Evolutionary conservation across 2,329 filamentous ascomycete genomes (phyloP).

Genomic region (Fusarium xyrophilum): DNA sequence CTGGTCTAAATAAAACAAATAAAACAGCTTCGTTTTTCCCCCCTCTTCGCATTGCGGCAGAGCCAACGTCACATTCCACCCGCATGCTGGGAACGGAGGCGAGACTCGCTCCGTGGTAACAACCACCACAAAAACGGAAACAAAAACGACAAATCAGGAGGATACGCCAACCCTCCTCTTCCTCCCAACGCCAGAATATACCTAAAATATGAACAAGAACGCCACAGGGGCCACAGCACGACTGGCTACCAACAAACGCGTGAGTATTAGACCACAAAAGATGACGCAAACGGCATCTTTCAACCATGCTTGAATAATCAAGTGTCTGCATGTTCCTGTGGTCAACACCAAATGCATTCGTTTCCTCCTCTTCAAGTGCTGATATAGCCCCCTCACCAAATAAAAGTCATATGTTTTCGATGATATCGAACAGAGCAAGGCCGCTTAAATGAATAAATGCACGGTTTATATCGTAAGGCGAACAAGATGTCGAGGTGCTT

Average conservation of each 20-base stretch:
- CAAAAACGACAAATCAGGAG: conserved; percentile 12
- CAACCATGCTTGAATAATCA: neutral
- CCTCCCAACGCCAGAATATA: conserved; percentile 35
- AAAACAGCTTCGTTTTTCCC: conserved; percentile 2
- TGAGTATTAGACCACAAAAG: neutral
- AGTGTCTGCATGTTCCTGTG: neutral
- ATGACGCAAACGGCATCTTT: neutral
- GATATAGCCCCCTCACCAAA: neutral
- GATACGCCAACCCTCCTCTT: conserved; percentile 11
- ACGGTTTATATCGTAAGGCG: conserved; percentile 33
- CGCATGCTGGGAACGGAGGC: neutral
- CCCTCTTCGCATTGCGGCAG: neutral
- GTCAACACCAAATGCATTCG: neutral
- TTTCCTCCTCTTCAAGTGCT: neutral
- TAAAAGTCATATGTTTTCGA: conserved; percentile 17
- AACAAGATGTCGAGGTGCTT: conserved; percentile 9
- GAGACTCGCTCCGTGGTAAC: neutral
- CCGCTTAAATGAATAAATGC: conserved; percentile 32
- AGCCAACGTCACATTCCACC: conserved; percentile 6
- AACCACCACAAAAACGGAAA: conserved; percentile 8
- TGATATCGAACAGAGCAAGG: conserved; percentile 27
- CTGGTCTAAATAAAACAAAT: conserved; percentile 14
- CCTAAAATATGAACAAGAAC: conserved; percentile 33
- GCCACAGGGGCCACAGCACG: conserved; percentile 17
- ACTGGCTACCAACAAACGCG: neutral